These are phyloP conservation scores for Yamadazyma blattariae DNA, from an alignment of 1,139 yeast species.

Conservation along the genomic window DNA sequence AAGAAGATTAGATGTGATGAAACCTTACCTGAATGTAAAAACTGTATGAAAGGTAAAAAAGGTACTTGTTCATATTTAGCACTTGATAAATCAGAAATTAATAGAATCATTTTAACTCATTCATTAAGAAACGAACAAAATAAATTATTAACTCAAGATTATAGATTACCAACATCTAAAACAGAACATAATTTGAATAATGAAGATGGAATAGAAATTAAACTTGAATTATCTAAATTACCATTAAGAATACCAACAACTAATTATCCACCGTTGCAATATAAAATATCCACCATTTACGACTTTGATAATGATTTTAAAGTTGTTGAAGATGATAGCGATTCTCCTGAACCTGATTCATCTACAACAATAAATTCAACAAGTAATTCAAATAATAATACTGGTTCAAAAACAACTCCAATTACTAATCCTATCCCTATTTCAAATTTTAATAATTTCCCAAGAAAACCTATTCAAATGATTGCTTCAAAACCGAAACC, in stretches of 20 bases:
- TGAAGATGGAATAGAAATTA: slow-evolving; percentile 19
- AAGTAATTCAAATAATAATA: background rate
- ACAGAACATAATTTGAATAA: background rate
- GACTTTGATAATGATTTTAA: slow-evolving; percentile 20
- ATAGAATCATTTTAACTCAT: slow-evolving; percentile 27
- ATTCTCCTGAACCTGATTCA: slow-evolving; percentile 1
- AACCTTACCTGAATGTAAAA: slow-evolving; percentile 38
- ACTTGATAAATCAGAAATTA: slow-evolving; percentile 22
- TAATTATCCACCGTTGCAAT: slow-evolving; percentile 25
- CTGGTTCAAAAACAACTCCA: background rate
- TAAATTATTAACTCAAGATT: slow-evolving; percentile 24
- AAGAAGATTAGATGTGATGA: slow-evolving; percentile 50
- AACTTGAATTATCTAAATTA: slow-evolving; percentile 22
- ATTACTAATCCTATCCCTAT: too few species aligned
- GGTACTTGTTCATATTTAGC: slow-evolving; percentile 32
- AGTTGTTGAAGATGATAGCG: slow-evolving; percentile 13
- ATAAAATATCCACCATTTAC: slow-evolving; percentile 17
- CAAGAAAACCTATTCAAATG: too few species aligned
- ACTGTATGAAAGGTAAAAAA: slow-evolving; percentile 33
- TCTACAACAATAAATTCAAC: background rate
- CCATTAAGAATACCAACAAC: slow-evolving; percentile 23
- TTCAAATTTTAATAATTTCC: background rate
- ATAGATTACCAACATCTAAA: slow-evolving; percentile 27
- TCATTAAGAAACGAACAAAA: slow-evolving; percentile 29
- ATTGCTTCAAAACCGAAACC: background rate